Evolutionary conservation across 2,329 filamentous ascomycete species (phyloP).

Genomic region (Aureobasidium sp.): DNA sequence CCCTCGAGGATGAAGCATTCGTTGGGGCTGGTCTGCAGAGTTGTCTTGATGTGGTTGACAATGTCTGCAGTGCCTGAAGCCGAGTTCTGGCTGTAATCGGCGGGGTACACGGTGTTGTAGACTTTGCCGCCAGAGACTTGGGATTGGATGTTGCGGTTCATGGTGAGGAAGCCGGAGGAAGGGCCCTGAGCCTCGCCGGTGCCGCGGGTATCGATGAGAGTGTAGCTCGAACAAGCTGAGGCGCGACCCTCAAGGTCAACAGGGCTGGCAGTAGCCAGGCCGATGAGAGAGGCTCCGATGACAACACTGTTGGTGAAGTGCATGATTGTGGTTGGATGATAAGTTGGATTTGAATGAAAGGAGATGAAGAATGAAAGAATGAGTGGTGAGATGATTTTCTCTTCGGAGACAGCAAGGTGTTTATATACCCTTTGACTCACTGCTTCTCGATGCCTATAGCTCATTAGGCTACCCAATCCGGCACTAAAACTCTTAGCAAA

Average conservation of each 20-base stretch:
- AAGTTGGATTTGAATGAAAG: background rate
- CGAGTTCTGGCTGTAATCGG: conserved; percentile 25
- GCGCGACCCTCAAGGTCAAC: conserved; percentile 1
- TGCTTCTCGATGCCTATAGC: background rate
- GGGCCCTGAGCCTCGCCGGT: conserved; percentile 23
- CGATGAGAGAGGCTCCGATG: background rate
- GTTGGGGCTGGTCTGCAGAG: conserved; percentile 22
- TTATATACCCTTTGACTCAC: background rate
- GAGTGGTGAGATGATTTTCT: background rate
- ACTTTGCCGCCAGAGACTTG: conserved; percentile 28
- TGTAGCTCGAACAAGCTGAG: background rate
- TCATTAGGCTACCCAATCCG: no score
- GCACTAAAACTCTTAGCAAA: background rate
- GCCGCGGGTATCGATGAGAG: conserved; percentile 24
- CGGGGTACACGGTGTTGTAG: conserved; percentile 32
- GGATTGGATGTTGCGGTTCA: conserved; percentile 26
- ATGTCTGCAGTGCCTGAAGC: conserved; percentile 28
- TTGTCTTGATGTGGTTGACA: conserved; percentile 27
- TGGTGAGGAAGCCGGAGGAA: conserved; percentile 27
- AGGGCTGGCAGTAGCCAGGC: background rate
- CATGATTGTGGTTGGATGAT: background rate
- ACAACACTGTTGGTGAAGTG: conserved; percentile 7
- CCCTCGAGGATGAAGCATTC: conserved; percentile 34
- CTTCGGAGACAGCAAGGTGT: background rate
- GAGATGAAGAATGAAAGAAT: no score